Conservation (phyloP, 371 early-diverging fungal genomes). For the Apophysomyces variabilis region DNA sequence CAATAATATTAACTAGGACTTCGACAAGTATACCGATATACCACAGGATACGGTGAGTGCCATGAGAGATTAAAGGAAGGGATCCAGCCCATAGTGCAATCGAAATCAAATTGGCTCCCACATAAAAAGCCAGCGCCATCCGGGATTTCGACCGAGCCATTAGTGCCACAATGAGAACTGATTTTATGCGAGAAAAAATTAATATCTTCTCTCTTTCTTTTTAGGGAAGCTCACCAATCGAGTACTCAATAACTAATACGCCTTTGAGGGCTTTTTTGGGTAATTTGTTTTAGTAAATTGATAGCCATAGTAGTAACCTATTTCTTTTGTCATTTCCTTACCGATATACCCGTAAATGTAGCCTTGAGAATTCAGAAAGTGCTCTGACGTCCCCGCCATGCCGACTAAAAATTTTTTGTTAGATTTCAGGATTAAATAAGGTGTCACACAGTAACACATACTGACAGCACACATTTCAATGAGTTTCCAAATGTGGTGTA, state of each 20-base stretch:
- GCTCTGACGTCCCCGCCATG: slow-evolving; percentile 53
- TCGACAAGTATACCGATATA: slow-evolving; percentile 54
- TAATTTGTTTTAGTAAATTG: neutral
- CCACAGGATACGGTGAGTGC: slow-evolving; percentile 58
- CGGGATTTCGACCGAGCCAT: slow-evolving; percentile 52
- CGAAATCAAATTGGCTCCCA: slow-evolving; percentile 54
- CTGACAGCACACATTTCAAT: slow-evolving; percentile 60
- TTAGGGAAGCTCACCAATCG: slow-evolving; percentile 45
- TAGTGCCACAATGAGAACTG: slow-evolving; percentile 47
- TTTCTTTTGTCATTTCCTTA: slow-evolving; percentile 15
- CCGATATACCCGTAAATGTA: slow-evolving; percentile 58
- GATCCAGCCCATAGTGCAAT: slow-evolving; percentile 60
- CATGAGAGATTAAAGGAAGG: slow-evolving; percentile 39
- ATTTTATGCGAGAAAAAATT: neutral
- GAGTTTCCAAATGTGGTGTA: slow-evolving; percentile 54
- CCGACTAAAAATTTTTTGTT: slow-evolving; percentile 31
- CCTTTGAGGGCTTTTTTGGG: slow-evolving; percentile 42
- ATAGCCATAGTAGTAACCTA: too few relatives aligned
- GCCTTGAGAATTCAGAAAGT: slow-evolving; percentile 50
- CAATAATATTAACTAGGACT: slow-evolving; percentile 51
- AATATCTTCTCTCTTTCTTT: neutral
- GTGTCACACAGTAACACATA: slow-evolving; percentile 25
- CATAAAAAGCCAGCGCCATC: slow-evolving; percentile 42
- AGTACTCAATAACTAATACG: slow-evolving; percentile 58
- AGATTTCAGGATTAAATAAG: neutral